Percentiles rank a stretch among this genome's conserved stretches.
phyloP scores from a whole-genome alignment of 2,329 filamentous ascomycete genomes.

The Aspergillus uvarum region DNA sequence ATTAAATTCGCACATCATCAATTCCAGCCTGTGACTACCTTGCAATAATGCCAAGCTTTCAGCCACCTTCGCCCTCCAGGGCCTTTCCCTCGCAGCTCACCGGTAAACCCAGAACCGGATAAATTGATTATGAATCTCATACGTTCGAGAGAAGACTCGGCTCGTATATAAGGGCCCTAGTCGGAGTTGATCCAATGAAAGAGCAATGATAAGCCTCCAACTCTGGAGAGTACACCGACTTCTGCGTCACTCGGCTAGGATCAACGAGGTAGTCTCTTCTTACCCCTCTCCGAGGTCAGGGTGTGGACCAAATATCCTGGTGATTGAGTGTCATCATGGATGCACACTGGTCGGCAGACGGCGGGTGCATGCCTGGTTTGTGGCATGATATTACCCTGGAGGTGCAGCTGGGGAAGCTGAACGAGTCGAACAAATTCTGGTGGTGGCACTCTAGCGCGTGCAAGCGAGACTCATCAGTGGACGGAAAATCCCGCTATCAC shows the following conservation, averaged over 20 bases:
- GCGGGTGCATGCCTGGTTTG: neutral
- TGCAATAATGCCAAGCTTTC: neutral
- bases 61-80: neutral
- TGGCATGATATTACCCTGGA: neutral
- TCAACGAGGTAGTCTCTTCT: neutral
- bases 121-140: neutral
- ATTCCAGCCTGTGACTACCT: neutral
- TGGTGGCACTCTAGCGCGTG: neutral
- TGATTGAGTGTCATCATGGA: neutral
- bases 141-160: neutral
- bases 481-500: slow-evolving; percentile 17
- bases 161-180: neutral
- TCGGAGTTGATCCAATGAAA: neutral
- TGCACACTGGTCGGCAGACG: neutral
- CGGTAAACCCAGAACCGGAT: neutral
- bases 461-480: slow-evolving; percentile 10
- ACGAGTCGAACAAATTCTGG: neutral
- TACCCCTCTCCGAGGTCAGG: neutral
- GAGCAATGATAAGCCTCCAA: slow-evolving; percentile 1
- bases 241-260: neutral
- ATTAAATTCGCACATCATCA: neutral
- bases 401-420: neutral
- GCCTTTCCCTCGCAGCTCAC: neutral
- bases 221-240: neutral
- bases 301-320: neutral